Percentiles rank a stretch among this genome's conserved stretches.
Evolutionary conservation across 306 rosid species (phyloP).

Genomic region (Inga oerstediana): DNA sequence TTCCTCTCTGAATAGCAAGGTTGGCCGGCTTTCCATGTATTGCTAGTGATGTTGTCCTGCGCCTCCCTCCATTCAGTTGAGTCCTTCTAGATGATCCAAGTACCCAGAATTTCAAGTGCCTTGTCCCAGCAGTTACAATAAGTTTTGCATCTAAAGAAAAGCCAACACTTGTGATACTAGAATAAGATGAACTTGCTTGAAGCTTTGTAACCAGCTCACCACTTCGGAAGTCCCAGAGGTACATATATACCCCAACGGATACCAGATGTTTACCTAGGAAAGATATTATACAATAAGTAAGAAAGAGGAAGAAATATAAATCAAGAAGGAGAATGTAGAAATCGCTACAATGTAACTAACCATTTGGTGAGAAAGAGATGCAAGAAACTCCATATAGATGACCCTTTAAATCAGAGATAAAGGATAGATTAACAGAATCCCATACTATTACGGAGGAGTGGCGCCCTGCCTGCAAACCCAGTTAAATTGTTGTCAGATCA

Average conservation of each 20-base stretch:
- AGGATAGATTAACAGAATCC: slow-evolving; percentile 49
- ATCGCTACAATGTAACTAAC: slow-evolving; percentile 44
- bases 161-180: slow-evolving; percentile 58
- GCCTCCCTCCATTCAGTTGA: slow-evolving; percentile 45
- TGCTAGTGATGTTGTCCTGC: slow-evolving; percentile 38
- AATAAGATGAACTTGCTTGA: slow-evolving; percentile 69
- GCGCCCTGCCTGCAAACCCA: slow-evolving; percentile 64
- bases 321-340: slow-evolving; percentile 26
- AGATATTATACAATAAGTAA: slow-evolving; percentile 38
- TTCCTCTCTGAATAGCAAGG: slow-evolving; percentile 63
- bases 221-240: slow-evolving; percentile 74
- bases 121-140: slow-evolving; percentile 71
- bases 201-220: slow-evolving; percentile 60
- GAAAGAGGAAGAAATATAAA: slow-evolving; percentile 22
- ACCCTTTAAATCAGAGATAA: slow-evolving; percentile 65
- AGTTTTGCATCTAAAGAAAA: slow-evolving; percentile 69
- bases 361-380: slow-evolving; percentile 78
- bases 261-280: slow-evolving; percentile 65
- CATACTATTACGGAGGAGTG: slow-evolving; percentile 73
- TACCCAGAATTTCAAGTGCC: slow-evolving; percentile 78
- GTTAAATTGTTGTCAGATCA: slow-evolving; percentile 24
- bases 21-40: slow-evolving; percentile 61
- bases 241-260: slow-evolving; percentile 70
- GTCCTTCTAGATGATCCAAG: slow-evolving; percentile 57
- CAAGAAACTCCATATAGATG: slow-evolving; percentile 67